Conservation (phyloP, 495 filamentous ascomycete species). For the Tuber melanosporum region DNA sequence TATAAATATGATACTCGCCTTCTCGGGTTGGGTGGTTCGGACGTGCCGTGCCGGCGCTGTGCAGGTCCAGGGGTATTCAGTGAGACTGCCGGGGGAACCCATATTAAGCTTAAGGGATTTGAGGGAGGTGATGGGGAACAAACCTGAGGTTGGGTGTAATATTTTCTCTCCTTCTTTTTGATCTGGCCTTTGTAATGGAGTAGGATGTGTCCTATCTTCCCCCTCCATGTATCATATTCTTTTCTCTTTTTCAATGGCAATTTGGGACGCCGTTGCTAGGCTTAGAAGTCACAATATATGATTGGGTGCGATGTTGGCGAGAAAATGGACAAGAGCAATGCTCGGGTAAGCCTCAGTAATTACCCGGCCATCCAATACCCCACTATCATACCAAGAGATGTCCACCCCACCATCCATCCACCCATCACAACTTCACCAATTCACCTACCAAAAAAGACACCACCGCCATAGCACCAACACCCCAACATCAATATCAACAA, state of each 20-base stretch:
- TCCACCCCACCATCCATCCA: neutral
- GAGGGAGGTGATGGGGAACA: neutral
- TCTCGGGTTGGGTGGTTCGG: neutral
- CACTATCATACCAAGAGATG: neutral
- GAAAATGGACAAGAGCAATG: neutral
- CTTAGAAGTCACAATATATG: neutral
- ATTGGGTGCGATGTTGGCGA: neutral
- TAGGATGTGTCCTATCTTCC: neutral
- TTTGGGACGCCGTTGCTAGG: neutral
- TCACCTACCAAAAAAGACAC: neutral
- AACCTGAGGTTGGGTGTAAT: neutral
- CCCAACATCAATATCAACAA: neutral
- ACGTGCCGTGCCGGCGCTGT: neutral
- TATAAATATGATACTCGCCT: neutral
- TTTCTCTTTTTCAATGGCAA: neutral
- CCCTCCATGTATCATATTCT: neutral
- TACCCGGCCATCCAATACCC: neutral
- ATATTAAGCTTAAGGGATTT: no score
- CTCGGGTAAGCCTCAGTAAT: neutral
- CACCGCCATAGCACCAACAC: neutral
- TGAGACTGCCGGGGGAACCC: neutral
- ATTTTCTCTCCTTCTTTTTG: neutral
- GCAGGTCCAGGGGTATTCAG: neutral
- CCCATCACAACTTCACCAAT: neutral
- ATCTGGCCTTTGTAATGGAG: neutral